Percentiles rank a stretch among this genome's conserved stretches.
phyloP scores from a whole-genome alignment of 202 grass and related monocot genomes.

The Elaeis oleifera region DNA sequence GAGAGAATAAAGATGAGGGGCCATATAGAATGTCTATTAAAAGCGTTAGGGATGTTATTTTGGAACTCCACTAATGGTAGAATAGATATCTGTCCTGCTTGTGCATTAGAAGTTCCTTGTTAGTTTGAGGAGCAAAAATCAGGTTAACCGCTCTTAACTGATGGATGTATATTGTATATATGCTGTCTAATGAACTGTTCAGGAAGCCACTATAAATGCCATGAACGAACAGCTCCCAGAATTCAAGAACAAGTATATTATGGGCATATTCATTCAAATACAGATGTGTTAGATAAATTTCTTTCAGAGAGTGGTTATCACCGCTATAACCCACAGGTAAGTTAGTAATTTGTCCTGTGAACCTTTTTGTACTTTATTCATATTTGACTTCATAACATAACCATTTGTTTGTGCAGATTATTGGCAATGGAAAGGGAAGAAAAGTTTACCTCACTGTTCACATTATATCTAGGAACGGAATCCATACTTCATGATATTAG shows the following conservation, averaged over 20 bases:
- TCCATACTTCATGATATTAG: constrained; percentile 56
- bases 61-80: too few species aligned
- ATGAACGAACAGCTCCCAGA: constrained; percentile 85
- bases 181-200: constrained; percentile 20
- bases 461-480: constrained; percentile 56
- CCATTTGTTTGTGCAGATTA: constrained; percentile 42
- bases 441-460: constrained; percentile 68
- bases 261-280: constrained; percentile 87
- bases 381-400: constrained; percentile 9
- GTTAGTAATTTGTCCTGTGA: constrained; percentile 24
- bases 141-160: neutral
- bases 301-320: constrained; percentile 78
- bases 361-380: constrained; percentile 16
- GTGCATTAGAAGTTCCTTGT: too few species aligned
- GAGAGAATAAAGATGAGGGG: too few species aligned
- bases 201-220: constrained; percentile 87
- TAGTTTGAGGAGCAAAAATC: too few species aligned
- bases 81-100: too few species aligned
- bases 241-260: constrained; percentile 99
- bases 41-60: too few species aligned
- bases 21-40: too few species aligned
- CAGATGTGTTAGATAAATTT: constrained; percentile 90
- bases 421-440: constrained; percentile 59
- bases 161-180: constrained; percentile 17
- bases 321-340: constrained; percentile 84